phyloP scores from a whole-genome alignment of 2,329 filamentous ascomycete species.

The Harringtonia aguacate region DNA sequence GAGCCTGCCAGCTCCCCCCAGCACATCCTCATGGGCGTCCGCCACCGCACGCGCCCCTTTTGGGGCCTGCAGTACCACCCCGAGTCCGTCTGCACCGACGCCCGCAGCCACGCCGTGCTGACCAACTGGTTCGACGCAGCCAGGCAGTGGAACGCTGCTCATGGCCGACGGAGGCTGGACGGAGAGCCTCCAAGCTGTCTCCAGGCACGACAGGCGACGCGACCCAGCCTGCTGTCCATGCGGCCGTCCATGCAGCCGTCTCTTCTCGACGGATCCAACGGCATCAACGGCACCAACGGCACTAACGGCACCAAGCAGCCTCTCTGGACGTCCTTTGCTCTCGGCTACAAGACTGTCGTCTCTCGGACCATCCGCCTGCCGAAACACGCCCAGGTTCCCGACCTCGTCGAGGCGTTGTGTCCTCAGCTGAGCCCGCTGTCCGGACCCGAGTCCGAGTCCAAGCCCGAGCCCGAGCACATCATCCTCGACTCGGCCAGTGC shows the following conservation, averaged over 20 bases:
- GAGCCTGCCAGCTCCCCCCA: constrained; percentile 22
- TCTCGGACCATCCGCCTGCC: constrained; percentile 33
- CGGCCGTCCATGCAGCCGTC: neutral
- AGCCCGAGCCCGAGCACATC: constrained; percentile 30
- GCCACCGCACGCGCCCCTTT: constrained; percentile 58
- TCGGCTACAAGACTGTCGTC: constrained; percentile 19
- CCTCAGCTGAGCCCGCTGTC: neutral
- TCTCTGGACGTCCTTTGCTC: neutral
- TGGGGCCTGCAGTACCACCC: constrained; percentile 90
- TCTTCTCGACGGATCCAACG: constrained; percentile 1
- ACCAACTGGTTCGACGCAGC: constrained; percentile 66
- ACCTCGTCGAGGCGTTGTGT: constrained; percentile 42
- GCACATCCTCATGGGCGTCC: constrained; percentile 65
- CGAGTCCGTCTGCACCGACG: constrained; percentile 75
- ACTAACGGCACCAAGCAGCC: neutral
- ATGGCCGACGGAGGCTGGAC: constrained; percentile 12
- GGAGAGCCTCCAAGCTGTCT: neutral
- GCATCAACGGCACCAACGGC: no score
- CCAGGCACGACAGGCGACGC: constrained; percentile 20
- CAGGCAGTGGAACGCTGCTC: constrained; percentile 43
- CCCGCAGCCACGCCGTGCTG: constrained; percentile 52
- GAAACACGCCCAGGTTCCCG: constrained; percentile 34
- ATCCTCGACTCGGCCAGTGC: constrained; percentile 51
- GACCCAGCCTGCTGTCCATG: constrained; percentile 21
- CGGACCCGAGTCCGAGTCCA: no score